These are phyloP conservation scores for Nothophoma quercina DNA, from an alignment of 2,329 filamentous ascomycete genomes.

Conservation along the genomic window DNA sequence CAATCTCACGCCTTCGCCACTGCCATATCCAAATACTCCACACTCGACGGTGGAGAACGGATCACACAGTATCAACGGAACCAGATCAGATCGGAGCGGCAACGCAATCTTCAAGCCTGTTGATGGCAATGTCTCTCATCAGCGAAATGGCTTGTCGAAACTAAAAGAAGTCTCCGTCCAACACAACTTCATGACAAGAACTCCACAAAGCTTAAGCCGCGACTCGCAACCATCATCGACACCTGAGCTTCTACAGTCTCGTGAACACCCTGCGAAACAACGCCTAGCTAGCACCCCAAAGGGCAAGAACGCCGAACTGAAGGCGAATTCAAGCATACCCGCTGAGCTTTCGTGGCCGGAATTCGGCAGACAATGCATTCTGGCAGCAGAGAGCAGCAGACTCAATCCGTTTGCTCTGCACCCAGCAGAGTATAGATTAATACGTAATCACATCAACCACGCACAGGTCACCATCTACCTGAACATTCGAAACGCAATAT, in stretches of 20 bases:
- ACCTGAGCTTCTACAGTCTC: slow-evolving; percentile 39
- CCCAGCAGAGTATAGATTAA: slow-evolving; percentile 79
- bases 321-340: slow-evolving; percentile 83
- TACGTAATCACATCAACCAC: slow-evolving; percentile 83
- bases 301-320: slow-evolving; percentile 35
- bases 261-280: slow-evolving; percentile 27
- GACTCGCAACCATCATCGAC: slow-evolving; percentile 42
- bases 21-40: slow-evolving; percentile 37
- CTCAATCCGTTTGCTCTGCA: slow-evolving; percentile 91
- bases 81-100: slow-evolving; percentile 21
- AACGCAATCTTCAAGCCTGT: slow-evolving; percentile 14
- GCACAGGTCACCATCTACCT: slow-evolving; percentile 93
- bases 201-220: slow-evolving; percentile 31
- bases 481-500: slow-evolving; percentile 93
- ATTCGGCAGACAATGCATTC: slow-evolving; percentile 90
- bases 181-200: slow-evolving; percentile 30
- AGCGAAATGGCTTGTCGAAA: slow-evolving; percentile 16
- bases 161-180: slow-evolving; percentile 20
- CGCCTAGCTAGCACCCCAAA: slow-evolving; percentile 31
- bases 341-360: slow-evolving; percentile 73
- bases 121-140: slow-evolving; percentile 18
- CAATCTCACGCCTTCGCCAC: slow-evolving; percentile 40
- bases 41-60: slow-evolving; percentile 28
- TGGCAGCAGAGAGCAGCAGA: slow-evolving; percentile 86
- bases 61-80: slow-evolving; percentile 15